Evolutionary conservation across 2,329 filamentous ascomycete species (phyloP), one percentile per base, ranked within the genome.

Genomic region (Exophiala bonariae): DNA sequence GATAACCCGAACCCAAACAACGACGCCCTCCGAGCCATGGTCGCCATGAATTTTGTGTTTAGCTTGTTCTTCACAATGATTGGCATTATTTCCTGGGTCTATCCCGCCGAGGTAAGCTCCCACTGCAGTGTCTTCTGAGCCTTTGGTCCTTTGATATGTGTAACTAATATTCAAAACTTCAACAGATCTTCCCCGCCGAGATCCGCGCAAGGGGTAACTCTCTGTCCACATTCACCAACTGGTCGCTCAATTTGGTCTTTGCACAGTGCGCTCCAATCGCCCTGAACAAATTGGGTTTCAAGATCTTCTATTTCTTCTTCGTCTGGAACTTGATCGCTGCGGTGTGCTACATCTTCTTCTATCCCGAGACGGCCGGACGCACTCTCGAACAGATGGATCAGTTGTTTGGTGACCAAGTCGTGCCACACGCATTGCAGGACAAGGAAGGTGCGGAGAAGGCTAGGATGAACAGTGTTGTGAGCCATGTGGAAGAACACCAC

Each of bases 301-400:
- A 63, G 16, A 79, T 76, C 56, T 78, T 75, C 36, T 75, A 75
- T 55, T 64, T 69, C n/a, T 75, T 75, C 55, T 67, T 70, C 38
- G 73, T 68, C 4, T 74, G 76, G 56, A 77, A 75, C 49, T 62
- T 74, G 56, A 65, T 66, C n/a, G 72, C 66, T 4, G 63, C 67
- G 16, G 10, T 63, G 3, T 11, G 63, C 11, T 54, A 61, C 41
- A 67, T 63, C 60, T 56, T 62, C 13, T 63, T 58, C 30, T 64
- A 61, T 28, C 62, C 63, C 0, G 63, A 65, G 42, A 65, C 63
- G 4, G 54, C 37, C 9, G 60, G 55, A 3, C 40, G 52, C 30
- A 61, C 63, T n/a, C 60, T 66, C 3, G 63, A 66, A 33, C 61
- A 62, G 41, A 57, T 65, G 8, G 61, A 63, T 35, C 54, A 58